Evolutionary conservation across 2,329 filamentous ascomycete genomes (phyloP).

Genomic region (Colletotrichum sublineola): DNA sequence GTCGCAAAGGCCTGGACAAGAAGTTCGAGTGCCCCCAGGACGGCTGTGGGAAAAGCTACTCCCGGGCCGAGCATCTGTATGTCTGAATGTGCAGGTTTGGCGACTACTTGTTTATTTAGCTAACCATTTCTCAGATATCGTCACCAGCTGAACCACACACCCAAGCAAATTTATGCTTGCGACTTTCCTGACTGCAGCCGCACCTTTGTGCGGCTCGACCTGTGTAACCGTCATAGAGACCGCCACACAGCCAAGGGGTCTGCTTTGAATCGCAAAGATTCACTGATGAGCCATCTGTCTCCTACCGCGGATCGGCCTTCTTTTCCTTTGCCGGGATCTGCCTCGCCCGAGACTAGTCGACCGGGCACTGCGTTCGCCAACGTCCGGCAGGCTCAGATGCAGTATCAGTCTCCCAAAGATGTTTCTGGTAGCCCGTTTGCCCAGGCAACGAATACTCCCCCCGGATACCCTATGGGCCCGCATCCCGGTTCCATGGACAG

Average conservation of each 20-base stretch:
- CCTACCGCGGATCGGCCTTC: constrained; percentile 58
- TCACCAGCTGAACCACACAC: constrained; percentile 95
- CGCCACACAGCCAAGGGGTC: constrained; percentile 85
- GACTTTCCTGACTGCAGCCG: constrained; percentile 92
- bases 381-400: constrained; percentile 55
- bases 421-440: constrained; percentile 60
- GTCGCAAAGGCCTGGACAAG: constrained; percentile 84
- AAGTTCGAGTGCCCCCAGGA: constrained; percentile 87
- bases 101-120: constrained; percentile 8
- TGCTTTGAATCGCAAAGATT: constrained; percentile 80
- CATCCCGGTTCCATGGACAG: constrained; percentile 56
- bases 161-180: constrained; percentile 95
- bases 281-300: constrained; percentile 67
- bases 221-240: constrained; percentile 88
- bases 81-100: constrained; percentile 47
- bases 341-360: constrained; percentile 63
- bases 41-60: constrained; percentile 96
- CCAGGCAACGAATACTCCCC: constrained; percentile 59
- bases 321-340: constrained; percentile 57
- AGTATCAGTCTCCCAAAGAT: constrained; percentile 63
- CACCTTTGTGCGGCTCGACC: constrained; percentile 92
- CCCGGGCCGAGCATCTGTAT: constrained; percentile 93
- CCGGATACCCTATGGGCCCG: constrained; percentile 47
- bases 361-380: constrained; percentile 58
- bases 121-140: constrained; percentile 70